Conservation (phyloP, 2,329 filamentous ascomycete genomes). For the Exophiala mesophila region DNA sequence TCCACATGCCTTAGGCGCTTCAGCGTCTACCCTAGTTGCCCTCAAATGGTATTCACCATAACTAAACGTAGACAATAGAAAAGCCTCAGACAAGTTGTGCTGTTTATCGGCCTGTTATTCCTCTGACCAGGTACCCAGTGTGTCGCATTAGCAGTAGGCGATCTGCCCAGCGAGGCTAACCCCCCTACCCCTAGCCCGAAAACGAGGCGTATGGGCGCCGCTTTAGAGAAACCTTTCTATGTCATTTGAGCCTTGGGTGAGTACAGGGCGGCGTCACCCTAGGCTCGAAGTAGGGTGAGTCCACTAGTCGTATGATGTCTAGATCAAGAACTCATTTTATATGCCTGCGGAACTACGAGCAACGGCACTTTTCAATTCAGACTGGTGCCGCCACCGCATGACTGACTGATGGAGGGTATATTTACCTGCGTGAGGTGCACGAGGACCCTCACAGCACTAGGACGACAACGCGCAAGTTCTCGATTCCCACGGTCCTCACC, state of each 20-base stretch:
- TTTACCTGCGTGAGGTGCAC: constrained; percentile 23
- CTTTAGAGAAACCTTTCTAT: neutral
- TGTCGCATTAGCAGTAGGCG: too few relatives aligned
- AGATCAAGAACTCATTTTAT: neutral
- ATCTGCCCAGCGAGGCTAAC: too few relatives aligned
- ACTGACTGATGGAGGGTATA: constrained; percentile 15
- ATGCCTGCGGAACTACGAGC: neutral
- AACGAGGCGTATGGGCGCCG: neutral
- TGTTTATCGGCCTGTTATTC: too few relatives aligned
- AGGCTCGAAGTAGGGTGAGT: neutral
- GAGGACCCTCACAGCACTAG: constrained; percentile 16
- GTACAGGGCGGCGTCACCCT: neutral
- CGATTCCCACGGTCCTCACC: constrained; percentile 9
- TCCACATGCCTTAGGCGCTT: too few relatives aligned
- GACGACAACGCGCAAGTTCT: constrained; percentile 6
- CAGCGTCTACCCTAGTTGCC: too few relatives aligned
- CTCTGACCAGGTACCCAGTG: too few relatives aligned
- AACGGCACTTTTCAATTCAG: neutral
- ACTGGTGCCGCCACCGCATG: neutral
- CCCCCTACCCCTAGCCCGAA: too few relatives aligned
- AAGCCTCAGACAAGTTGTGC: too few relatives aligned
- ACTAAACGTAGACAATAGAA: too few relatives aligned
- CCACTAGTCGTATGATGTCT: neutral
- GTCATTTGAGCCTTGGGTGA: neutral
- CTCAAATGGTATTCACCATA: too few relatives aligned